Evolutionary conservation across 2,329 filamentous ascomycete genomes (phyloP).

Genomic region (Mollisia scopiformis): DNA sequence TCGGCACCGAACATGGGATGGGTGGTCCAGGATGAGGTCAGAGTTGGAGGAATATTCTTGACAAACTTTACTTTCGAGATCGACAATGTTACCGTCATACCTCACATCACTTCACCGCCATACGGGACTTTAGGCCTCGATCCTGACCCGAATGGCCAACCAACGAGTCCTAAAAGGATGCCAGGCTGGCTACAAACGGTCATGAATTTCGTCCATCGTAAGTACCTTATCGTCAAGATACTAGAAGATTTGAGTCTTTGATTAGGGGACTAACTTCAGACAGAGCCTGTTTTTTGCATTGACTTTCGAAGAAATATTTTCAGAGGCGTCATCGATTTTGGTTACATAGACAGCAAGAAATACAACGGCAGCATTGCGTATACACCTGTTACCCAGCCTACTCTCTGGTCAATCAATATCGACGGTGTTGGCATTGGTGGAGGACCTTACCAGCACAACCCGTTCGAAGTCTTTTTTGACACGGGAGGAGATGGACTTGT

Average conservation of each 20-base stretch:
- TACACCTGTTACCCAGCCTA: not conserved
- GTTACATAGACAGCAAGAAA: not conserved
- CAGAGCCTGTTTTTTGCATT: not conserved
- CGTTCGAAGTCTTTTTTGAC: not conserved
- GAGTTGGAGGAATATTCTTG: not conserved
- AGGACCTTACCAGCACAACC: not conserved
- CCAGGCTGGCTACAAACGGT: not conserved
- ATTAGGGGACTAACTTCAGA: not conserved
- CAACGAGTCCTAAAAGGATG: not conserved
- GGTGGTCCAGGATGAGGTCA: not conserved
- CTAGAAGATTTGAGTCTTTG: not conserved
- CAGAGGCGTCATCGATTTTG: not conserved
- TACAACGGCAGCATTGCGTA: not conserved
- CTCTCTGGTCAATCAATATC: not conserved
- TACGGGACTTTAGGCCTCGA: not conserved
- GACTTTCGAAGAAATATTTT: not conserved
- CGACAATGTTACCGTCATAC: not conserved
- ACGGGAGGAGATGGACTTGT: not conserved
- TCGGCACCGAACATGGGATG: not conserved
- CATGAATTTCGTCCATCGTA: not conserved
- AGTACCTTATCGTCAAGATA: not conserved
- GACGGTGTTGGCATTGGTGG: not conserved
- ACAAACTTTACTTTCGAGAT: not conserved
- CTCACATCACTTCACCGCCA: not conserved
- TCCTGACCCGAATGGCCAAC: not conserved